phyloP scores from a whole-genome alignment of 306 rosid genomes.

The Coriaria nepalensis region DNA sequence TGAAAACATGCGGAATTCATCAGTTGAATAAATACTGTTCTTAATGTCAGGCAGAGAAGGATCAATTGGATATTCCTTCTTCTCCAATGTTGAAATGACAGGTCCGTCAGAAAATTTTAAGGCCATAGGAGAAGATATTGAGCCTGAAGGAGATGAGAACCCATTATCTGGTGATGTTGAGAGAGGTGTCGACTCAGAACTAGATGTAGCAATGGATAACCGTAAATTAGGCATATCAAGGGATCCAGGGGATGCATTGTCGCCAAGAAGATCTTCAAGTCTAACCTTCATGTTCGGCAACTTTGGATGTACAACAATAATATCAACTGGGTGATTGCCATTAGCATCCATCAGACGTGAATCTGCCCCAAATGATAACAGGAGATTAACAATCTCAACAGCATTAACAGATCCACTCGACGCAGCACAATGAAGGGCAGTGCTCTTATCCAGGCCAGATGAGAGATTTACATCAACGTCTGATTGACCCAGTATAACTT shows the following conservation, averaged over 20 bases:
- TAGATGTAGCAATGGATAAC: constrained; percentile 22
- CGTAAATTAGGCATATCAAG: constrained; percentile 25
- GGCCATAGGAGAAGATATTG: constrained; percentile 35
- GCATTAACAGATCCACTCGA: constrained; percentile 63
- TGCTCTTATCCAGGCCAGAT: constrained; percentile 49
- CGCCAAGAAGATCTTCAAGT: constrained; percentile 11
- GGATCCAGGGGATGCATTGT: constrained; percentile 24
- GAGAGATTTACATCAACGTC: constrained; percentile 53
- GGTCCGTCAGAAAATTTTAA: constrained; percentile 31
- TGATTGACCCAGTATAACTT: constrained; percentile 36
- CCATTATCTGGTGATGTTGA: constrained; percentile 45
- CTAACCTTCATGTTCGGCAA: constrained; percentile 22
- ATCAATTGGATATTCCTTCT: constrained; percentile 75
- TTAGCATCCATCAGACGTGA: constrained; percentile 33
- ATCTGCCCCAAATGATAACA: constrained; percentile 62
- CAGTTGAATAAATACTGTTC: constrained; percentile 79
- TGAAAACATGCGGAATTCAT: constrained; percentile 87
- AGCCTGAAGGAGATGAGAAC: constrained; percentile 38
- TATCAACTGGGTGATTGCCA: constrained; percentile 63
- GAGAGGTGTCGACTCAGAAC: constrained; percentile 33
- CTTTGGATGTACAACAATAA: constrained; percentile 57
- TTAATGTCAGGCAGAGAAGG: constrained; percentile 88
- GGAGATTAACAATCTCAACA: constrained; percentile 43
- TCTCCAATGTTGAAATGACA: constrained; percentile 36
- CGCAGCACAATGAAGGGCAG: constrained; percentile 93